Conservation (phyloP, 768 basidiomycete species). For the Trichaptum fuscoviolaceum region DNA sequence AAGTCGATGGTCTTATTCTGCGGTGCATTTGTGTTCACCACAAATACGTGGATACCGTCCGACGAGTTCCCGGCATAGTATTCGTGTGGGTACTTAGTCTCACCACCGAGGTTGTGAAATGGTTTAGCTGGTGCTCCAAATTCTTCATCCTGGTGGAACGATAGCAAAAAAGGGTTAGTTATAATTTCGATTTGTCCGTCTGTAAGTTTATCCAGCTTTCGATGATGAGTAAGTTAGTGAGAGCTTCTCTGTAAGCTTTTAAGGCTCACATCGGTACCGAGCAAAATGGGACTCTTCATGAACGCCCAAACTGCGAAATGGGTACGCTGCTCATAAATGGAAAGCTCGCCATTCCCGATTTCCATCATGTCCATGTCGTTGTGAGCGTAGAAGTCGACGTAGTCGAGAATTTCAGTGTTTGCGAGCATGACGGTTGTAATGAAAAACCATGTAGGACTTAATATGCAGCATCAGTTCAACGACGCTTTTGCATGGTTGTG, state of each 20-base stretch:
- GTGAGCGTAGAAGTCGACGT: constrained; percentile 43
- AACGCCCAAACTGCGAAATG: constrained; percentile 59
- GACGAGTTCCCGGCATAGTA: constrained; percentile 46
- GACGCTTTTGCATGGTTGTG: constrained; percentile 1
- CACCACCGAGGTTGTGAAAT: constrained; percentile 37
- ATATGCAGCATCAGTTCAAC: neutral
- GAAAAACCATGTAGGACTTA: constrained; percentile 43
- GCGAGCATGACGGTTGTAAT: constrained; percentile 41
- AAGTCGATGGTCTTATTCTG: constrained; percentile 43
- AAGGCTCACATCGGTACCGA: constrained; percentile 31
- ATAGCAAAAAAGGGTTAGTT: constrained; percentile 46
- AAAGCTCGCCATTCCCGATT: constrained; percentile 42
- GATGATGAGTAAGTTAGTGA: neutral
- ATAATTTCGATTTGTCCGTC: constrained; percentile 40
- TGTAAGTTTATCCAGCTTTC: constrained; percentile 37
- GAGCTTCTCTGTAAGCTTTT: neutral
- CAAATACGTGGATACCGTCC: constrained; percentile 49
- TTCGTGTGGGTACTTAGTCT: constrained; percentile 42
- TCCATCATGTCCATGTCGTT: constrained; percentile 53
- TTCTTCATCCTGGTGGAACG: constrained; percentile 46
- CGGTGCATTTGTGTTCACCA: constrained; percentile 38
- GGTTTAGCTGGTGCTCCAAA: constrained; percentile 43
- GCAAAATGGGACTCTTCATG: constrained; percentile 52
- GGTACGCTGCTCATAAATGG: constrained; percentile 44
- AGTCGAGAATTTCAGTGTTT: constrained; percentile 38